phyloP scores from a whole-genome alignment of 2,329 filamentous ascomycete genomes.

The Clarireedia homoeocarpa region DNA sequence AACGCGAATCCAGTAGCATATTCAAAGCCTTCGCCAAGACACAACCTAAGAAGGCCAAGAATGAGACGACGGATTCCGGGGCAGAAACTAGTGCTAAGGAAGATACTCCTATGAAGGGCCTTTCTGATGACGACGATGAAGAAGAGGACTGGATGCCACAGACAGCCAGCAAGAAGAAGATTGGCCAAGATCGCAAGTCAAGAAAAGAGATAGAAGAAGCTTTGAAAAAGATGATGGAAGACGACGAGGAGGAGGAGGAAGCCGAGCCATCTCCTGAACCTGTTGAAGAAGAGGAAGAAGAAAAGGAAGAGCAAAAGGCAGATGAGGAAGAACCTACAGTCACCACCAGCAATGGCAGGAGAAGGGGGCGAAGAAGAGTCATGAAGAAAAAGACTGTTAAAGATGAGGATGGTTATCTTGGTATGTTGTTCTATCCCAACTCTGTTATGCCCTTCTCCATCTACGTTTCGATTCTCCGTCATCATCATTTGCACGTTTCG shows the following conservation, averaged over 20 bases:
- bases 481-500: neutral
- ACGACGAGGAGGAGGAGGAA: conserved; percentile 50
- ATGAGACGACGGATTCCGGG: conserved; percentile 33
- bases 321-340: conserved; percentile 34
- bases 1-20: conserved; percentile 55
- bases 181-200: conserved; percentile 32
- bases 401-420: conserved; percentile 84
- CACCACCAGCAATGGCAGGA: conserved; percentile 52
- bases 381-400: conserved; percentile 83
- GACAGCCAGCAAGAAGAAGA: conserved; percentile 28
- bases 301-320: conserved; percentile 36
- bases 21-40: conserved; percentile 74
- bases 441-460: neutral
- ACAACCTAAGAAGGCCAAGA: conserved; percentile 53
- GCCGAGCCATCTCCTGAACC: conserved; percentile 17
- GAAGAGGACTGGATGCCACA: conserved; percentile 34
- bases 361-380: conserved; percentile 69
- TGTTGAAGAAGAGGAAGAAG: conserved; percentile 29
- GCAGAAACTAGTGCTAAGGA: conserved; percentile 37
- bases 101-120: conserved; percentile 46
- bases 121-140: conserved; percentile 50
- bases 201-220: conserved; percentile 58
- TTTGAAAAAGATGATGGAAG: conserved; percentile 69
- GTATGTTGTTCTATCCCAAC: conserved; percentile 40
- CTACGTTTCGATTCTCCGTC: neutral